Percentiles rank a stretch among this genome's conserved stretches.
Conservation (phyloP, 768 basidiomycete genomes). For the Tricholoma flavovirens region DNA sequence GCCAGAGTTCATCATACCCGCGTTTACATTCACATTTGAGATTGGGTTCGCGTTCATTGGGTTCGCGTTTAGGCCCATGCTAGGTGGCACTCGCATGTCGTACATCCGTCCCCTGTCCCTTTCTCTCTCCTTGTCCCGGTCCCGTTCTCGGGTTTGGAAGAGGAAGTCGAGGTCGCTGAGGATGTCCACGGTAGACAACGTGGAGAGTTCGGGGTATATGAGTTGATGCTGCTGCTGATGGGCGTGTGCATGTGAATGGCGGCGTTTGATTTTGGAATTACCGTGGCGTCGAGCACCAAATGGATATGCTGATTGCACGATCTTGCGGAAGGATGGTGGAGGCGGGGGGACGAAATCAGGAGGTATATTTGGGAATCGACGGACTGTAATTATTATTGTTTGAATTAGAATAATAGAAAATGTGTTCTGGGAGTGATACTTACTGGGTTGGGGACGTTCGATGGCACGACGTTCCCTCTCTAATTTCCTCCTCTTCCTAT, state of each 20-base stretch:
- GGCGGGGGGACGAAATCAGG: slow-evolving; percentile 37
- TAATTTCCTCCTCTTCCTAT: slow-evolving; percentile 75
- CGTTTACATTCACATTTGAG: not conserved
- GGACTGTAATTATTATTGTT: slow-evolving; percentile 33
- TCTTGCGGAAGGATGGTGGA: slow-evolving; percentile 60
- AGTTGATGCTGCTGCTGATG: slow-evolving; percentile 21
- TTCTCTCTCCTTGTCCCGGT: slow-evolving; percentile 13
- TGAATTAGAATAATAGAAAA: no score
- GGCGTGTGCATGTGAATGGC: slow-evolving; percentile 14
- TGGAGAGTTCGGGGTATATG: slow-evolving; percentile 41
- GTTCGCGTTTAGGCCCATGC: slow-evolving; percentile 8
- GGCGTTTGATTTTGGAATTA: slow-evolving; percentile 19
- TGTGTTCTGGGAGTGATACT: slow-evolving; percentile 18
- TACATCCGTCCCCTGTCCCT: slow-evolving; percentile 14
- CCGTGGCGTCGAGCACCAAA: slow-evolving; percentile 30
- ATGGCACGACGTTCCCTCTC: slow-evolving; percentile 79
- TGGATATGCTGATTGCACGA: slow-evolving; percentile 51
- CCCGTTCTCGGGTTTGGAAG: slow-evolving; percentile 36
- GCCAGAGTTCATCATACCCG: slow-evolving; percentile 1
- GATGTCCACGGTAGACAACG: slow-evolving; percentile 44
- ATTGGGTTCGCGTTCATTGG: not conserved
- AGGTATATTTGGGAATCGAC: slow-evolving; percentile 54
- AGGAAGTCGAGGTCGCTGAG: slow-evolving; percentile 50
- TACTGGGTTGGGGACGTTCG: slow-evolving; percentile 74
- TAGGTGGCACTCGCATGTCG: slow-evolving; percentile 12